Conservation (phyloP, 352 stramenopile genomes). For the Achlya hypogyna region DNA sequence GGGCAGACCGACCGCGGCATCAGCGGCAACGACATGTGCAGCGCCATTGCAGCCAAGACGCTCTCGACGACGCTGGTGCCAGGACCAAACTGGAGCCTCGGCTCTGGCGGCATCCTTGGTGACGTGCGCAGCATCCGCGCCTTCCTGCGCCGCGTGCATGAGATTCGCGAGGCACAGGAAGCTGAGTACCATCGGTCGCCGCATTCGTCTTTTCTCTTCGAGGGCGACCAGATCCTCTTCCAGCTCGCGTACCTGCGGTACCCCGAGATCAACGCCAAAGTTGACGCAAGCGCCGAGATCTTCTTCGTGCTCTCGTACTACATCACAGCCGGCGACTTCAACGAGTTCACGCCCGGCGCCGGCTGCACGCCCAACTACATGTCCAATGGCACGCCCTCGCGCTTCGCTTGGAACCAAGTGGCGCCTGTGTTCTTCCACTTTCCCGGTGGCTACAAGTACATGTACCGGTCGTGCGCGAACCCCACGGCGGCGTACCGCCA, state of each 20-base stretch:
- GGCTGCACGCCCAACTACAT: conserved; percentile 4
- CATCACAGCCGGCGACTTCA: not conserved
- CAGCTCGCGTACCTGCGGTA: conserved; percentile 11
- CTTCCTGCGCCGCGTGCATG: conserved; percentile 5
- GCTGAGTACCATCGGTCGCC: not conserved
- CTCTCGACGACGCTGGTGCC: not conserved
- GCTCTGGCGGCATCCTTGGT: conserved; percentile 16
- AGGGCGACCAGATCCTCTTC: conserved; percentile 18
- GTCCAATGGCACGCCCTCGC: not conserved
- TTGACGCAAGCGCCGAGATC: conserved; percentile 12
- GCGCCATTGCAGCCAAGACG: conserved; percentile 1
- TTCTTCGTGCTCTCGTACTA: conserved; percentile 16
- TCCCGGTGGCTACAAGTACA: conserved; percentile 7
- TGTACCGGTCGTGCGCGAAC: not conserved
- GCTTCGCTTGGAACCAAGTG: not conserved
- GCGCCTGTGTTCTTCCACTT: conserved; percentile 5
- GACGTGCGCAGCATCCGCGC: conserved; percentile 7
- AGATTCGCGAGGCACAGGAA: not conserved
- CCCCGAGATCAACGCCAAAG: conserved; percentile 14
- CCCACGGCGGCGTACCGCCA: not conserved
- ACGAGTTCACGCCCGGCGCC: not conserved
- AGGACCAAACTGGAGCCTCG: conserved; percentile 18
- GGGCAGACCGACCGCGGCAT: not conserved
- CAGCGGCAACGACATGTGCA: conserved; percentile 5
- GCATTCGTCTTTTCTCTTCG: not conserved